A percentile compares a stretch with the other conserved stretches of the same genome.
Evolutionary conservation across 306 rosid genomes (phyloP).

Genomic region (Ormosia emarginata): DNA sequence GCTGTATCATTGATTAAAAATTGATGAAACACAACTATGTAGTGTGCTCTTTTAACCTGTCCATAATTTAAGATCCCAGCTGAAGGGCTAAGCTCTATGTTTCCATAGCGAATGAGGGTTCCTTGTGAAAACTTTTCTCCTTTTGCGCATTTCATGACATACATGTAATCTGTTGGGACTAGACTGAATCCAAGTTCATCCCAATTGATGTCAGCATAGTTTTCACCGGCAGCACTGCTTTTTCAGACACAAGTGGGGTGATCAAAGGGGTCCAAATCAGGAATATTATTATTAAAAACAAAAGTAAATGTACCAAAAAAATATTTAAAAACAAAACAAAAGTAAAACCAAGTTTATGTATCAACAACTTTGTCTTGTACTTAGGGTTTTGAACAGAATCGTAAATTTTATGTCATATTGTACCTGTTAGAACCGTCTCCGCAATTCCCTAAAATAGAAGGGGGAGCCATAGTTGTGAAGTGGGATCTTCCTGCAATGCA

Average conservation of each 20-base stretch:
- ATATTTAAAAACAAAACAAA: not conserved
- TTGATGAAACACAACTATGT: not conserved
- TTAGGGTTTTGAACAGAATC: not conserved
- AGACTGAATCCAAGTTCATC: constrained; percentile 45
- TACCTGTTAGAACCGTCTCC: constrained; percentile 17
- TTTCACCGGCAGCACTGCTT: constrained; percentile 15
- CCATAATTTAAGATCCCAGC: constrained; percentile 63
- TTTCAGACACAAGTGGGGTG: not conserved
- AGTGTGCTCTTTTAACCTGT: constrained; percentile 39
- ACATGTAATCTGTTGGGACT: constrained; percentile 53
- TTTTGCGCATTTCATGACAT: constrained; percentile 41
- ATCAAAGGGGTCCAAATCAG: not conserved
- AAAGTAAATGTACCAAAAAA: not conserved
- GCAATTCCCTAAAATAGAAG: not conserved
- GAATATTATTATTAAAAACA: not conserved
- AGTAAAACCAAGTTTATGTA: not conserved
- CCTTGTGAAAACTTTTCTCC: constrained; percentile 45
- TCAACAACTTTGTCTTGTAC: not conserved
- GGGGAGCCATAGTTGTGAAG: constrained; percentile 21
- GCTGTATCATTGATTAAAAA: too few species aligned
- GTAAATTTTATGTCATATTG: not conserved
- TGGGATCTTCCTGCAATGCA: not conserved
- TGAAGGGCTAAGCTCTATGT: constrained; percentile 51
- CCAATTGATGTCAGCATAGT: constrained; percentile 43
- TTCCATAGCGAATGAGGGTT: constrained; percentile 35